A percentile compares a stretch with the other conserved stretches of the same genome.
These are phyloP conservation scores for Nicotiana noctiflora DNA, from an alignment of 257 asterid species.

Conservation along the genomic window DNA sequence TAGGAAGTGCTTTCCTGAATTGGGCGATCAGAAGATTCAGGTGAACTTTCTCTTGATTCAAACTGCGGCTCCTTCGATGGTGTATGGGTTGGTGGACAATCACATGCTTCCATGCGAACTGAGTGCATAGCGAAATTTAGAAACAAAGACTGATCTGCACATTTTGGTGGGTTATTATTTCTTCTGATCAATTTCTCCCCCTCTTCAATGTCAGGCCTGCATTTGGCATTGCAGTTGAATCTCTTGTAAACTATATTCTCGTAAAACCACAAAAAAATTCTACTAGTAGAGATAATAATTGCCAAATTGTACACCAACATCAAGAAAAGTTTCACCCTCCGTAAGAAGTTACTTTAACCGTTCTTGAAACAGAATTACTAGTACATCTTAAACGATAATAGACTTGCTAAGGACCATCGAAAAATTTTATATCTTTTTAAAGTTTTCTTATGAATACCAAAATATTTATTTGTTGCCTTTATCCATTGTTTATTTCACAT, in stretches of 20 bases:
- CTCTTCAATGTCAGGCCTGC: constrained; percentile 89
- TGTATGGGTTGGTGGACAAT: constrained; percentile 83
- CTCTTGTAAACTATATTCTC: constrained; percentile 6
- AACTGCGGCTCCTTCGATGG: constrained; percentile 37
- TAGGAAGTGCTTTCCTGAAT: constrained; percentile 40
- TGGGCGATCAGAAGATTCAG: constrained; percentile 37
- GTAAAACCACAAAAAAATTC: not conserved
- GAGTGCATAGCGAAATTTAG: constrained; percentile 97
- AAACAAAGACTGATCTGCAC: constrained; percentile 75
- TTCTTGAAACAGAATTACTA: not conserved
- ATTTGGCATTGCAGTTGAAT: constrained; percentile 28
- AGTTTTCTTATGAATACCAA: not conserved
- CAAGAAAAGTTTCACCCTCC: not conserved
- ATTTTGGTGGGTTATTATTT: constrained; percentile 71
- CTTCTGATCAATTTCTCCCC: constrained; percentile 82
- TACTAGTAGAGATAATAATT: not conserved
- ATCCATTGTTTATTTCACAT: not conserved
- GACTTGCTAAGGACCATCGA: not conserved
- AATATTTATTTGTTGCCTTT: not conserved
- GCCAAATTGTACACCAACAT: not conserved
- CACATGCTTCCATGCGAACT: constrained; percentile 98
- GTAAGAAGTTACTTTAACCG: not conserved
- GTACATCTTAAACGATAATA: not conserved
- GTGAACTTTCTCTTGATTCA: constrained; percentile 49
- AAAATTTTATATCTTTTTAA: not conserved